A percentile compares a stretch with the other conserved stretches of the same genome.
Conservation (phyloP, 441 rosid species). For the Eutrema salsugineum region DNA sequence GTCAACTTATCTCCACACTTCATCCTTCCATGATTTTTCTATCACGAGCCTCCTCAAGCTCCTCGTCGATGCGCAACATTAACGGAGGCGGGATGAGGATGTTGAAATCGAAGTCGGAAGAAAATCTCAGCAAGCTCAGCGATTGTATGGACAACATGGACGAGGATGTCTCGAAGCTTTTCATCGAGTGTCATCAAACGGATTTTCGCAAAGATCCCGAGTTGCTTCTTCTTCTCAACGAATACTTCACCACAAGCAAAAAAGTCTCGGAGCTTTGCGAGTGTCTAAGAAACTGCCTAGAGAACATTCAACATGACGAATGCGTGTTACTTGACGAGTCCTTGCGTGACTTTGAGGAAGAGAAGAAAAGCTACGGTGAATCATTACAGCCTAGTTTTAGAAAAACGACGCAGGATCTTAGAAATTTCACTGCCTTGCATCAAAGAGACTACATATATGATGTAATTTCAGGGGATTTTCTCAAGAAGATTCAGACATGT, state of each 20-base stretch:
- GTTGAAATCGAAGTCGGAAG: not conserved
- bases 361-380: not conserved
- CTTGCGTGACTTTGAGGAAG: not conserved
- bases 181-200: not conserved
- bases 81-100: not conserved
- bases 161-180: not conserved
- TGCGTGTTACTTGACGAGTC: not conserved
- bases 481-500: not conserved
- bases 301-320: not conserved
- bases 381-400: not conserved
- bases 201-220: not conserved
- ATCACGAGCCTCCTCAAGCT: not conserved
- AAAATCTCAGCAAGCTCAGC: not conserved
- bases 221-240: not conserved
- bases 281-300: not conserved
- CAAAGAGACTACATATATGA: not conserved
- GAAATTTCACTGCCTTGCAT: not conserved
- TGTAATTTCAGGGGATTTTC: not conserved
- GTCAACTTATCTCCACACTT: not conserved
- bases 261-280: not conserved
- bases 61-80: not conserved
- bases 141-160: conserved; percentile 18
- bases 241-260: not conserved
- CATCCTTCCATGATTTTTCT: not conserved
- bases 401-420: not conserved